Conservation (phyloP, 176 grass and related monocot species). For the Carex littledalei region DNA sequence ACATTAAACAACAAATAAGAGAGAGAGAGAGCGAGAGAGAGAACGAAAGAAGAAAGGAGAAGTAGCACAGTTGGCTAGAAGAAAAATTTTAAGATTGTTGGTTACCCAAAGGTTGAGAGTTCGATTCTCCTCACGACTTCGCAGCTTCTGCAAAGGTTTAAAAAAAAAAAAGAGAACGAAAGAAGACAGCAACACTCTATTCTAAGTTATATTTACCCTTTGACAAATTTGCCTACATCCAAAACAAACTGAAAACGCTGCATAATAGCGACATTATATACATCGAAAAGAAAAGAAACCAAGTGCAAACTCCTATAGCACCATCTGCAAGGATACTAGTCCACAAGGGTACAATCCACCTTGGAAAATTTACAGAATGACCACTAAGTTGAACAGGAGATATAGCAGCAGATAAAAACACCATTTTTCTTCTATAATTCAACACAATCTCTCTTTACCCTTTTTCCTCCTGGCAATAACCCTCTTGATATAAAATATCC, state of each 20-base stretch:
- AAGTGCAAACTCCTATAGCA: not conserved
- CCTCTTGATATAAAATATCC: conserved; percentile 76
- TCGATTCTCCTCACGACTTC: too few relatives aligned
- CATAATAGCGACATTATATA: not conserved
- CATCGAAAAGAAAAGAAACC: not conserved
- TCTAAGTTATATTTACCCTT: not conserved
- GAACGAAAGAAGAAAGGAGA: not conserved
- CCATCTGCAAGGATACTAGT: not conserved
- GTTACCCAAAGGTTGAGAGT: too few relatives aligned
- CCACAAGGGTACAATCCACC: not conserved
- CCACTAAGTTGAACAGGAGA: not conserved
- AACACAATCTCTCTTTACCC: conserved; percentile 35
- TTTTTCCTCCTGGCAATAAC: conserved; percentile 52
- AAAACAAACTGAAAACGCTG: not conserved
- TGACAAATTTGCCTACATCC: conserved; percentile 1
- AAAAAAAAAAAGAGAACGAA: not conserved
- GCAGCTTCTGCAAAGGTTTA: too few relatives aligned
- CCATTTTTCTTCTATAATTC: not conserved
- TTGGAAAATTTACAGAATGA: conserved; percentile 1
- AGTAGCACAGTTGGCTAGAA: too few relatives aligned
- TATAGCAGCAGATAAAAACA: not conserved
- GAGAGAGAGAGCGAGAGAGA: not conserved
- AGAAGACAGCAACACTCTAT: not conserved
- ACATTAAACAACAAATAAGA: not conserved
- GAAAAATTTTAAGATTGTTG: too few relatives aligned